phyloP scores from a whole-genome alignment of 148 eudicot genomes.

The Fagopyrum homotropicum region DNA sequence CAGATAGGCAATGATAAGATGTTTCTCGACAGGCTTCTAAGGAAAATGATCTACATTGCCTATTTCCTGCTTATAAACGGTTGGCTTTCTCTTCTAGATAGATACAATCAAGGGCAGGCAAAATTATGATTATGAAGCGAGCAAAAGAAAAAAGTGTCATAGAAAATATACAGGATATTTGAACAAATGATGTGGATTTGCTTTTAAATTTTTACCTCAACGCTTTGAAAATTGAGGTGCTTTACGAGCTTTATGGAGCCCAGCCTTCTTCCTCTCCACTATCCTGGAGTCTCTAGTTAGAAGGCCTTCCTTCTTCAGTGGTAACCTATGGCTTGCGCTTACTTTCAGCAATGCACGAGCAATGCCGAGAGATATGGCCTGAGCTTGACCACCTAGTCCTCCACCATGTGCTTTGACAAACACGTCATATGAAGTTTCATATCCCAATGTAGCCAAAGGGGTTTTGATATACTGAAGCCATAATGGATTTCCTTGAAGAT shows the following conservation, averaged over 20 bases:
- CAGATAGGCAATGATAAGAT: neutral
- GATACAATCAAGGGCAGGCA: neutral
- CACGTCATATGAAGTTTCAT: constrained; percentile 73
- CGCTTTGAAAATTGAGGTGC: constrained; percentile 96
- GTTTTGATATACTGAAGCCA: constrained; percentile 82
- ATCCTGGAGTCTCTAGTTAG: constrained; percentile 86
- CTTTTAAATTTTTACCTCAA: constrained; percentile 33
- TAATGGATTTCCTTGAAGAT: constrained; percentile 90
- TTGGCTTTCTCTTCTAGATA: neutral
- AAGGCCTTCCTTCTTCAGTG: constrained; percentile 74
- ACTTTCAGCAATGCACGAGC: constrained; percentile 88
- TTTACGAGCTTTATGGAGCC: constrained; percentile 91
- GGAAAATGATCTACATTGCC: neutral
- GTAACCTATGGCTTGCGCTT: constrained; percentile 60
- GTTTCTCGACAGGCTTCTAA: neutral
- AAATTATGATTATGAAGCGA: too few relatives aligned
- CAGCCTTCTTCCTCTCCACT: constrained; percentile 90
- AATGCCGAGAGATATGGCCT: constrained; percentile 83
- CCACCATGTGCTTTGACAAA: constrained; percentile 97
- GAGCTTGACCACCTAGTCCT: constrained; percentile 95
- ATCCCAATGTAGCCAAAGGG: constrained; percentile 66
- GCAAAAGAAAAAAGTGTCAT: neutral
- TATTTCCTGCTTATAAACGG: neutral
- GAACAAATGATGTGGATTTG: neutral
- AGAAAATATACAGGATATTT: neutral